Evolutionary conservation across 2,329 filamentous ascomycete genomes (phyloP).

Genomic region (Cryphonectria radicalis): DNA sequence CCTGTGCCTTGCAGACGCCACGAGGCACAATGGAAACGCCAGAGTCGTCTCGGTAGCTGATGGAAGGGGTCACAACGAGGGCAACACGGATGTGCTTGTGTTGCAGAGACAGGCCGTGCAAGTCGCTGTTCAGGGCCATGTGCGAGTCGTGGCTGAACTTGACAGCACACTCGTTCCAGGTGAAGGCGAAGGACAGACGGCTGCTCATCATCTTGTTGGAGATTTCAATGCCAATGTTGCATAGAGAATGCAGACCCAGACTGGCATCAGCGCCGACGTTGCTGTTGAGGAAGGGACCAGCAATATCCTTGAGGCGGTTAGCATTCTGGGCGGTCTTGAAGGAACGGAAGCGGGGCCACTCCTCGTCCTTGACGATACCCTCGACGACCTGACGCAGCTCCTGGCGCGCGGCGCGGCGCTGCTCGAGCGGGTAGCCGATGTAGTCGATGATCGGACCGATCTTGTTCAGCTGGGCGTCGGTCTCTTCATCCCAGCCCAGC

Average conservation of each 20-base stretch:
- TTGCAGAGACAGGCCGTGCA: slow-evolving; percentile 50
- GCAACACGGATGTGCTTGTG: slow-evolving; percentile 56
- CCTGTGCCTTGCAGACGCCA: slow-evolving; percentile 51
- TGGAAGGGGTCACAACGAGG: slow-evolving; percentile 57
- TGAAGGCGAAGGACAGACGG: slow-evolving; percentile 39
- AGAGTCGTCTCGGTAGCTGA: slow-evolving; percentile 58
- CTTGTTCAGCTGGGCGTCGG: slow-evolving; percentile 33
- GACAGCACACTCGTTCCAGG: slow-evolving; percentile 53
- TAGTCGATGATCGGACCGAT: slow-evolving; percentile 31
- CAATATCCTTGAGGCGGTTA: slow-evolving; percentile 39
- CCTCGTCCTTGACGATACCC: slow-evolving; percentile 37
- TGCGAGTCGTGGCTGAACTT: slow-evolving; percentile 54
- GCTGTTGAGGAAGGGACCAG: slow-evolving; percentile 49
- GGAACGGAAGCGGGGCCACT: slow-evolving; percentile 35
- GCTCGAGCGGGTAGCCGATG: slow-evolving; percentile 31
- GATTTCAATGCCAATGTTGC: slow-evolving; percentile 48
- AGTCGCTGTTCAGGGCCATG: slow-evolving; percentile 50
- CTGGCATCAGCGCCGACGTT: slow-evolving; percentile 45
- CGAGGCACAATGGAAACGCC: slow-evolving; percentile 50
- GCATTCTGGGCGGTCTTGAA: slow-evolving; percentile 33
- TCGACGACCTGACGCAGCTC: slow-evolving; percentile 41
- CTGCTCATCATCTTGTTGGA: slow-evolving; percentile 52
- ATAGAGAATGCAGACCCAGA: slow-evolving; percentile 48
- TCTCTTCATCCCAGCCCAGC: slow-evolving; percentile 37
- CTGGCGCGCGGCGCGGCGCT: slow-evolving; percentile 43